These are phyloP conservation scores for Pleurotus pulmonarius DNA, from an alignment of 768 basidiomycete genomes.

Conservation along the genomic window DNA sequence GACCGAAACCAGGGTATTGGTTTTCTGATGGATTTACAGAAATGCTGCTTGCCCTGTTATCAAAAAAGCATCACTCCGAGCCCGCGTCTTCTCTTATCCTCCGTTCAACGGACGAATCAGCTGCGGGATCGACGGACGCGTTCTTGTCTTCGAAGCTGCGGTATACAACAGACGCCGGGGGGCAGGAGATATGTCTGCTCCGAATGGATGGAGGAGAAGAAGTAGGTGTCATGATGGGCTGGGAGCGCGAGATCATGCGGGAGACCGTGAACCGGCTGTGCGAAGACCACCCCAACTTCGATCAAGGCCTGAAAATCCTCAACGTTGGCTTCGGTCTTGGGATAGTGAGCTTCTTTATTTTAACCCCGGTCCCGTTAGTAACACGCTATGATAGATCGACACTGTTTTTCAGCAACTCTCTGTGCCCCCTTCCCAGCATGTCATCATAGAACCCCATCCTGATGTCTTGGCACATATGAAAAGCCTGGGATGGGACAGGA, in stretches of 20 bases:
- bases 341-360: slow-evolving; percentile 51
- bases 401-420: slow-evolving; percentile 67
- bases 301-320: slow-evolving; percentile 58
- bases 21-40: slow-evolving; percentile 36
- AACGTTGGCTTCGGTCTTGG: slow-evolving; percentile 96
- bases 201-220: slow-evolving; percentile 64
- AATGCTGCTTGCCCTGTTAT: slow-evolving; percentile 63
- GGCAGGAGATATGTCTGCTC: slow-evolving; percentile 81
- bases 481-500: slow-evolving; percentile 72
- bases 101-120: slow-evolving; percentile 47
- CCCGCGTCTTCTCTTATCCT: slow-evolving; percentile 35
- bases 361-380: not conserved
- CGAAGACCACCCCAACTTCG: slow-evolving; percentile 39
- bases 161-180: slow-evolving; percentile 65
- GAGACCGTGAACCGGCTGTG: slow-evolving; percentile 72
- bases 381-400: slow-evolving; percentile 61
- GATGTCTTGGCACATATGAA: slow-evolving; percentile 86
- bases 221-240: slow-evolving; percentile 99
- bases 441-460: slow-evolving; percentile 93
- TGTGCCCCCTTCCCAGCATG: slow-evolving; percentile 63
- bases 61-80: slow-evolving; percentile 38
- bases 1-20: not conserved
- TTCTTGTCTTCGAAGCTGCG: slow-evolving; percentile 71
- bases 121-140: slow-evolving; percentile 57
- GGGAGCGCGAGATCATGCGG: slow-evolving; percentile 88